Evolutionary conservation across 192 early-diverging fungal genomes (phyloP).

Genomic region (Coemansia sp.): DNA sequence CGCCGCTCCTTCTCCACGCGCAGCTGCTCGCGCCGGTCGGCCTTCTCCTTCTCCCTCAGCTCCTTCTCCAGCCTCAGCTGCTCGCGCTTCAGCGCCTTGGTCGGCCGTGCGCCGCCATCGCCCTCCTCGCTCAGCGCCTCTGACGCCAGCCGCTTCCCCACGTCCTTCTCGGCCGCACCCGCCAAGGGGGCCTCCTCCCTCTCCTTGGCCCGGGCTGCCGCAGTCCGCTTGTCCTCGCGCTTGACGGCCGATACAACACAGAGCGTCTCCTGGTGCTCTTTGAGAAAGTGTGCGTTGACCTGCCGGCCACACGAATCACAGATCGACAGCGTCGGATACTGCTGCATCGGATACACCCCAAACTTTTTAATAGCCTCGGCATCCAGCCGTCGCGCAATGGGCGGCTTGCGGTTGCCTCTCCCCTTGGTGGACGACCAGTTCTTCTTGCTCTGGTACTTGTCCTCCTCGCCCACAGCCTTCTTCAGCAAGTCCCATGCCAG

Average conservation of each 20-base stretch:
- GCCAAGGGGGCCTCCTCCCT: background rate
- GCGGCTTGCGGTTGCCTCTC: slow-evolving; percentile 52
- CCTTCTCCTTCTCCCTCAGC: slow-evolving; percentile 32
- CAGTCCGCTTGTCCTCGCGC: slow-evolving; percentile 26
- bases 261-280: slow-evolving; percentile 49
- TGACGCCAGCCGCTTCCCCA: slow-evolving; percentile 23
- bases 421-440: slow-evolving; percentile 58
- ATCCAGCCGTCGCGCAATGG: slow-evolving; percentile 51
- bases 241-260: slow-evolving; percentile 37
- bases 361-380: slow-evolving; percentile 48
- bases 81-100: slow-evolving; percentile 41
- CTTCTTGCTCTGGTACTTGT: slow-evolving; percentile 59
- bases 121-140: slow-evolving; percentile 22
- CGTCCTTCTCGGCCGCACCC: background rate
- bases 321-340: slow-evolving; percentile 39
- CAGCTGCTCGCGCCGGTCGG: slow-evolving; percentile 40
- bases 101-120: slow-evolving; percentile 15
- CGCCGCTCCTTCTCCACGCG: slow-evolving; percentile 45
- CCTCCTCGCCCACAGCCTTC: slow-evolving; percentile 53
- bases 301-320: slow-evolving; percentile 48
- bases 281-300: slow-evolving; percentile 47
- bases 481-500: slow-evolving; percentile 54
- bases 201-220: background rate
- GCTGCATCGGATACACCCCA: slow-evolving; percentile 45
- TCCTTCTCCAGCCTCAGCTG: slow-evolving; percentile 42